Evolutionary conservation across 352 stramenopile species (phyloP), one percentile per base, ranked within the genome.

Genomic region (Plasmopara muralis): DNA sequence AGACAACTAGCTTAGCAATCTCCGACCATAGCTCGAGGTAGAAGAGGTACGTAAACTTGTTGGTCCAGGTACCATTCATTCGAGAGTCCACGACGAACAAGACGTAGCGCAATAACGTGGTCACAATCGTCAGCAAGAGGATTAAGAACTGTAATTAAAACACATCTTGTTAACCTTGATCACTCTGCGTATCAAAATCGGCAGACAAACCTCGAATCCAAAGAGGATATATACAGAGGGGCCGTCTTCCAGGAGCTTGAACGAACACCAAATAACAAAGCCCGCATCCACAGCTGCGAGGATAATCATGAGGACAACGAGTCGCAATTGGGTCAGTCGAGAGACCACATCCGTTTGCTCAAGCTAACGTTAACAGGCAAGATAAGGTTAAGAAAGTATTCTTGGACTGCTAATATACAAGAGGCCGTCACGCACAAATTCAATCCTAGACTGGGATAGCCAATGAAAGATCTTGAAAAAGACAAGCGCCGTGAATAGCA

Each of bases 21-120:
- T 98, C 89, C 6, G 92, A 97, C 53, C 97, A 77, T 31, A 99
- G 77, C 72, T 99, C 96, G 18, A 98, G 74, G 46, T 96, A 94
- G 70, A 99, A 98, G 28, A 96, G 77, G 57, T 90, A 85, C 66
- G 80, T 85, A 52, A 87, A 90, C 66, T 96, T 96, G 61, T 85
- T 91, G 39, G 80, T 77, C 88, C 89, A 97, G 15, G 77, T 77
- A 41, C 78, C 81, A 41, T 95, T 79, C 73, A 95, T 92, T 9
- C 81, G 68, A 9, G 68, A 79, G 77, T 99, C 96, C 29, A 99
- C 74, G 1, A 97, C 70, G 62, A 97, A 93, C n/a, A 99, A 70
- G 50, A 91, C 58, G 51, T 97, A 97, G 40, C 89, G 76, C 43
- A 95, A 57, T 28, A 95, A 83, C 1, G 86, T 93, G 46, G 85